A percentile compares a stretch with the other conserved stretches of the same genome.
Evolutionary conservation across 2,329 filamentous ascomycete species (phyloP).

Genomic region (Aureobasidium lini): DNA sequence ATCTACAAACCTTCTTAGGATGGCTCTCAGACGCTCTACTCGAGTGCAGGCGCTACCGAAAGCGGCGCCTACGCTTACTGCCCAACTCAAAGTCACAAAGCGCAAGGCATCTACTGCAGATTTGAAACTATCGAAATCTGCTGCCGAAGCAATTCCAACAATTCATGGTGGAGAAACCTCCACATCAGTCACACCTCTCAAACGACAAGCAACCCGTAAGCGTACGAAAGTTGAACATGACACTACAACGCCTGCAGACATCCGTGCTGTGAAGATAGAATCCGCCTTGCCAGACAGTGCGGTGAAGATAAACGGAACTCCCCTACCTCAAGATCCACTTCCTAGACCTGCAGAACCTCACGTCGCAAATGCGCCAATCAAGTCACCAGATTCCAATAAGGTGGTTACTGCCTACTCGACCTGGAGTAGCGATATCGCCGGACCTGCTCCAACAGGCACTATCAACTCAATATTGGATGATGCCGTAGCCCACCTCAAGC

Average conservation of each 20-base stretch:
- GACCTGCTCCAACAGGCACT: slow-evolving; percentile 39
- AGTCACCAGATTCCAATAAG: slow-evolving; percentile 64
- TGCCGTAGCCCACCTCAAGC: slow-evolving; percentile 66
- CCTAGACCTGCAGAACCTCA: slow-evolving; percentile 56
- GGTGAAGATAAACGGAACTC: slow-evolving; percentile 32
- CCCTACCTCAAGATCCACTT: background rate
- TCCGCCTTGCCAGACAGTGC: slow-evolving; percentile 27
- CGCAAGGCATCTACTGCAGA: background rate
- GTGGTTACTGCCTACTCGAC: slow-evolving; percentile 45
- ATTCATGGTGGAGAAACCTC: background rate
- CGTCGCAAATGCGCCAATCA: slow-evolving; percentile 59
- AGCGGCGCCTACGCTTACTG: slow-evolving; percentile 2
- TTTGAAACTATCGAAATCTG: background rate
- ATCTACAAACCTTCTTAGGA: slow-evolving; percentile 21
- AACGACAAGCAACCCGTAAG: slow-evolving; percentile 18
- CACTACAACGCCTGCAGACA: background rate
- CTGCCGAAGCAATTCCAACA: background rate
- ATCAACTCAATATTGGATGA: slow-evolving; percentile 66
- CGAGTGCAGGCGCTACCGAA: slow-evolving; percentile 29
- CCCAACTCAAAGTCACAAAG: slow-evolving; percentile 6
- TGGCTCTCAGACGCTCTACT: slow-evolving; percentile 48
- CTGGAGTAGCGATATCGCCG: slow-evolving; percentile 30
- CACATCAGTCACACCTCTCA: slow-evolving; percentile 3
- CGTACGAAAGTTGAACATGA: slow-evolving; percentile 13
- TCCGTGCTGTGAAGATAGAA: slow-evolving; percentile 30